Evolutionary conservation across 805 yeast genomes (phyloP), one percentile per base, ranked within the genome.

Genomic region (Ascoidea tarda): DNA sequence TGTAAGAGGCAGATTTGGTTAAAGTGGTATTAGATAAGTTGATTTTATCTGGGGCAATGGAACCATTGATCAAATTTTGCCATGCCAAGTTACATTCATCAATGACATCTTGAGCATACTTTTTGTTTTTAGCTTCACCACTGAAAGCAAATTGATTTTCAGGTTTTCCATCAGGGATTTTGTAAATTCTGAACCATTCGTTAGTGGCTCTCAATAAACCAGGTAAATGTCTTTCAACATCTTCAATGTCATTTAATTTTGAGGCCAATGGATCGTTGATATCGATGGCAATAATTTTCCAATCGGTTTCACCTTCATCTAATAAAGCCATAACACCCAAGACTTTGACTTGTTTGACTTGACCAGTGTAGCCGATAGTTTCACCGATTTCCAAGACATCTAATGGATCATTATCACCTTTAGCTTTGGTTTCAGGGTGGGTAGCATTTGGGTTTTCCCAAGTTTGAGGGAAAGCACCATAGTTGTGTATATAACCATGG

Each of bases 111-210:
- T 86, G 76, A 55, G 99, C 95, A 66, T 90, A 89, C 63, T 79
- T 75, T 74, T 79, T 86, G 77, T 82, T 81, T 72, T 86, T 86
- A 75, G 88, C 87, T 68, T 86, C 88, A 59, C 96, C 99, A 56
- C 87, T 78, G 81, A 88, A 89, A n/a, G 97, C 98, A 69, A 93
- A 91, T 71, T 84, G 85, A 73, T 93, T 93, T 71, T 81, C 87
- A 63, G 96, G 96, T 78, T 93, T 93, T 57, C 98, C 99, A 69
- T 91, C 99, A 52, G 99, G 97, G 61, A 89, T 78, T 72, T 93
- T 93, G 82, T 93, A 93, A 71, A 90, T 89, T 69, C 95, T 85
- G 82, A 93, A 93, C 99, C 99, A 93, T 72, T 87, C 95, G 69
- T 89, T 83, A 54, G 98, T 93, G 59, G 96, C 85, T 67, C 95